phyloP scores from a whole-genome alignment of 306 rosid genomes.

The Macrotyloma uniflorum region DNA sequence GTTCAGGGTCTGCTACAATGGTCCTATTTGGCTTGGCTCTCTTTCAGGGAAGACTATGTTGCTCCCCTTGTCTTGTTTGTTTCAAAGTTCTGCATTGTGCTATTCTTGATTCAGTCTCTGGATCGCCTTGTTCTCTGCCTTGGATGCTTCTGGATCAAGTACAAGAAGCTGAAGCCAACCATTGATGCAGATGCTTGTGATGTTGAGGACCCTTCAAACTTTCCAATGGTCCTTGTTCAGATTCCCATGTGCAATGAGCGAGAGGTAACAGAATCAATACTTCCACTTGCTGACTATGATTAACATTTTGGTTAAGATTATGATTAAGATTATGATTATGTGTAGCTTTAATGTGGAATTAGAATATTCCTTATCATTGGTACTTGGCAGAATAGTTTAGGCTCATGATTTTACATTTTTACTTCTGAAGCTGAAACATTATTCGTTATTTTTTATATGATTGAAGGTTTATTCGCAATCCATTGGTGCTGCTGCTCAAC shows the following conservation, averaged over 20 bases:
- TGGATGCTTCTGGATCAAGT: conserved; percentile 97
- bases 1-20: conserved; percentile 73
- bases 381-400: conserved; percentile 5
- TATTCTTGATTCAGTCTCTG: conserved; percentile 89
- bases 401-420: conserved; percentile 7
- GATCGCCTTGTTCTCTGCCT: conserved; percentile 87
- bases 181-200: conserved; percentile 59
- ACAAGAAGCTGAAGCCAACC: conserved; percentile 74
- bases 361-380: neutral
- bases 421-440: conserved; percentile 24
- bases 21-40: conserved; percentile 73
- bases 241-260: conserved; percentile 99
- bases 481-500: conserved; percentile 85
- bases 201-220: conserved; percentile 66
- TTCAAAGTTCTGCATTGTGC: conserved; percentile 82
- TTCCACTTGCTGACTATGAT: conserved; percentile 19
- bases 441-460: neutral
- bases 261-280: conserved; percentile 68
- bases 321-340: neutral
- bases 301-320: neutral
- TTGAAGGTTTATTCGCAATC: conserved; percentile 84
- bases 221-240: conserved; percentile 94
- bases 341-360: neutral
- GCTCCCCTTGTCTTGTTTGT: conserved; percentile 69
- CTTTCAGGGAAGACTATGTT: conserved; percentile 80